These are phyloP conservation scores for Chlamydomonas urium DNA, from an alignment of 139 green algal species.

Conservation along the genomic window DNA sequence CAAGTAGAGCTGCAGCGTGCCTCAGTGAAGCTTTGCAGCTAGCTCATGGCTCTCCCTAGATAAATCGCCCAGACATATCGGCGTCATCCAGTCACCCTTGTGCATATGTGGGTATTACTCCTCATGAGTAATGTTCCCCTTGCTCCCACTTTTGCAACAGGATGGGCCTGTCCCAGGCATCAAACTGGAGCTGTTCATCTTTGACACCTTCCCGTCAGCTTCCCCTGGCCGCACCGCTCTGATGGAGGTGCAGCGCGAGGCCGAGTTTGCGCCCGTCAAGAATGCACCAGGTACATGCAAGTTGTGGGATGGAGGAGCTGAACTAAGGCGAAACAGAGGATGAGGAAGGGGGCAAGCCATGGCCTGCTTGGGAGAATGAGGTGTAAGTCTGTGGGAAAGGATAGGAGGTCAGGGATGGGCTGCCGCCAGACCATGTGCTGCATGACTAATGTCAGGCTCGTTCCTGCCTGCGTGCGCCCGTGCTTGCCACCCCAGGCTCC, in stretches of 20 bases:
- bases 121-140: no score
- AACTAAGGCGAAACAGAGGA: background rate
- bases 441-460: background rate
- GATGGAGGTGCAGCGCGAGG: constrained; percentile 49
- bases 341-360: background rate
- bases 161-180: constrained; percentile 57
- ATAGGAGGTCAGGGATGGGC: background rate
- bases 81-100: no score
- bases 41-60: no score
- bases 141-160: no score
- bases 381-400: background rate
- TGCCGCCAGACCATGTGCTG: background rate
- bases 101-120: no score
- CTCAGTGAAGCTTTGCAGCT: no score
- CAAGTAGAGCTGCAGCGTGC: no score
- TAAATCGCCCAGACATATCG: no score
- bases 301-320: constrained; percentile 36
- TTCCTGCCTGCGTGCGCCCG: background rate
- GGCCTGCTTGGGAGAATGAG: background rate
- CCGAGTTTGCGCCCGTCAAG: constrained; percentile 91
- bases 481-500: constrained; percentile 52
- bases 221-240: constrained; percentile 26
- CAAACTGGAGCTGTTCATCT: constrained; percentile 97
- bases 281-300: constrained; percentile 54
- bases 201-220: constrained; percentile 85